These are phyloP conservation scores for Penicillium brasilianum DNA, from an alignment of 2,329 filamentous ascomycete species.

Conservation along the genomic window DNA sequence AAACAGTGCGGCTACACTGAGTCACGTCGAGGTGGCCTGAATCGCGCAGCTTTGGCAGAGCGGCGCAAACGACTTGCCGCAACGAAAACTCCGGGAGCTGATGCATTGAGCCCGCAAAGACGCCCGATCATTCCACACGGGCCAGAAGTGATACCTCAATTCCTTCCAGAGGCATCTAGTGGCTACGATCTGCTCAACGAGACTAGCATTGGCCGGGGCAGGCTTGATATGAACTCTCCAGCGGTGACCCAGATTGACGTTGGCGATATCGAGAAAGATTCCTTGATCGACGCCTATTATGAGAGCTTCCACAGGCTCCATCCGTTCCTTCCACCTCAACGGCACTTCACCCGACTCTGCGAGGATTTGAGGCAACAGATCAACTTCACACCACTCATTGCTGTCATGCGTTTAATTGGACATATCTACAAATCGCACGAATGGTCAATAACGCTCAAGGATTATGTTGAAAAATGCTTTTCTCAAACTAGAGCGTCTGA, in stretches of 20 bases:
- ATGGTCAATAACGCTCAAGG: constrained; percentile 25
- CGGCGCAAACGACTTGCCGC: constrained; percentile 26
- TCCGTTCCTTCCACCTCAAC: constrained; percentile 33
- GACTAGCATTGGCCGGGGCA: constrained; percentile 7
- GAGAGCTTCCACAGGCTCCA: constrained; percentile 39
- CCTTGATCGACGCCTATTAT: constrained; percentile 38
- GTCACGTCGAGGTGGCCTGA: constrained; percentile 52
- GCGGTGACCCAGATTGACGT: background rate
- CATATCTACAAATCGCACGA: constrained; percentile 26
- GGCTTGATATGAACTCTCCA: background rate
- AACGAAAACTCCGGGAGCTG: background rate
- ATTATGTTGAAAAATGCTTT: constrained; percentile 23
- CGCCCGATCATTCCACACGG: too few species aligned
- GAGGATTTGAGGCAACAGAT: constrained; percentile 18
- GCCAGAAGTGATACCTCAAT: background rate
- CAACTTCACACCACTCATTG: constrained; percentile 30
- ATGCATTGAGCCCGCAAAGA: too few species aligned
- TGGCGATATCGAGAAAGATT: constrained; percentile 19
- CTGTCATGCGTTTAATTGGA: constrained; percentile 38
- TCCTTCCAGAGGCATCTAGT: background rate
- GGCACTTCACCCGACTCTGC: constrained; percentile 22
- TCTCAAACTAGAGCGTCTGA: constrained; percentile 16
- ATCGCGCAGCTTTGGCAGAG: constrained; percentile 31
- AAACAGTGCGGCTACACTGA: constrained; percentile 56
- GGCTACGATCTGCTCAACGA: too few species aligned